Percentiles rank a stretch among this genome's conserved stretches.
Conservation (phyloP, 1,284 basidiomycete species). For the Rhodotorula sp. region DNA sequence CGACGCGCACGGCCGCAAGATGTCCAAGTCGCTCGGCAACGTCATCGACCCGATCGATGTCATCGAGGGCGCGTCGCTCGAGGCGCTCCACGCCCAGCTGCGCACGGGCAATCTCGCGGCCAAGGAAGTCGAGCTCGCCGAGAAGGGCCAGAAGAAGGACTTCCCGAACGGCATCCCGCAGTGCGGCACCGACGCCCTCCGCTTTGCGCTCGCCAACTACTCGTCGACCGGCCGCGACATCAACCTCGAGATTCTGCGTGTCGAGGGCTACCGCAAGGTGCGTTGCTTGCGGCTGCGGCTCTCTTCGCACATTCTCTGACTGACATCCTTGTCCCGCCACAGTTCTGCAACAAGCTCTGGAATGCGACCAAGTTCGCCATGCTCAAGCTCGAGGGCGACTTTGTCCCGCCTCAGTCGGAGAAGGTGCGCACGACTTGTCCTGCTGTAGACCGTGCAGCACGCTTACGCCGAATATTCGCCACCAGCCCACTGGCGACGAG, state of each 20-base stretch:
- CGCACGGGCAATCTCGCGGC: slow-evolving; percentile 91
- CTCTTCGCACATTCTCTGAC: not conserved
- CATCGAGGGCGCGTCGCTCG: slow-evolving; percentile 81
- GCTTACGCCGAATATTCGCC: not conserved
- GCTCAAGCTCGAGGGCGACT: slow-evolving; percentile 82
- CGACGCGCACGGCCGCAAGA: slow-evolving; percentile 97
- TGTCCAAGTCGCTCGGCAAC: slow-evolving; percentile 98
- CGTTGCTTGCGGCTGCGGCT: not conserved
- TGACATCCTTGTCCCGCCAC: not conserved
- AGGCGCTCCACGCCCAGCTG: slow-evolving; percentile 83
- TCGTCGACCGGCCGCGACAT: slow-evolving; percentile 85
- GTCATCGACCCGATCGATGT: slow-evolving; percentile 98
- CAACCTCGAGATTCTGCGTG: slow-evolving; percentile 91
- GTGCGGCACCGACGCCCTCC: slow-evolving; percentile 93
- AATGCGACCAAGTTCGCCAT: slow-evolving; percentile 99
- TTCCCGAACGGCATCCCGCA: slow-evolving; percentile 99
- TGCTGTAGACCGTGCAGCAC: not conserved
- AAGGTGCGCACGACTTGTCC: slow-evolving; percentile 58
- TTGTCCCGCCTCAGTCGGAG: slow-evolving; percentile 69
- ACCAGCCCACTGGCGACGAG: slow-evolving; percentile 81
- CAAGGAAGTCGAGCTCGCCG: slow-evolving; percentile 88
- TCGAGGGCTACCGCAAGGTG: slow-evolving; percentile 95
- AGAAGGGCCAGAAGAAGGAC: slow-evolving; percentile 95
- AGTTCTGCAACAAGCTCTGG: slow-evolving; percentile 99
- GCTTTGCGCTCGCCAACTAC: slow-evolving; percentile 94